These are phyloP conservation scores for Lumnitzera racemosa DNA, from an alignment of 345 rosid genomes.

Conservation along the genomic window DNA sequence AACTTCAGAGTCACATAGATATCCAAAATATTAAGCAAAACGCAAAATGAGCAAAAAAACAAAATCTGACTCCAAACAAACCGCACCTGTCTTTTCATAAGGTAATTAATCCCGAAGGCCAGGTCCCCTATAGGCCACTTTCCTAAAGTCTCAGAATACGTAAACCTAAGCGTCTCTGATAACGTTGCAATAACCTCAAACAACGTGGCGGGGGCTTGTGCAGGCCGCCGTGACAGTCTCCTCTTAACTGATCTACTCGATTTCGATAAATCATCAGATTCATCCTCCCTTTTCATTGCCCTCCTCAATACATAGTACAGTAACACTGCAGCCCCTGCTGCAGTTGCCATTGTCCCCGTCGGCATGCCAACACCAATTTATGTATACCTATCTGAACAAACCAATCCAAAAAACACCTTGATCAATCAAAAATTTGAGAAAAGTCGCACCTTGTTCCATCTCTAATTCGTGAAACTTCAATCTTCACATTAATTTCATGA, in stretches of 20 bases:
- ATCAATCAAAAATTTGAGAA: no score
- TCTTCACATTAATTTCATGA: no score
- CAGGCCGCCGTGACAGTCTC: constrained; percentile 62
- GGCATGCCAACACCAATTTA: constrained; percentile 35
- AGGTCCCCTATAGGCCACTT: constrained; percentile 97
- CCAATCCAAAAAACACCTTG: no score
- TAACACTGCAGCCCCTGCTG: constrained; percentile 77
- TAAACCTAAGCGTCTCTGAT: constrained; percentile 82
- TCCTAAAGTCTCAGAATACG: constrained; percentile 91
- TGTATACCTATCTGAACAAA: no score
- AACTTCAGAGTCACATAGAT: no score
- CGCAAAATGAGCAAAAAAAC: not conserved
- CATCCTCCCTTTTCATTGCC: constrained; percentile 37
- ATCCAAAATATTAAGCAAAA: not conserved
- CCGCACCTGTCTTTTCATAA: constrained; percentile 79
- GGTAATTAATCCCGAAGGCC: constrained; percentile 92
- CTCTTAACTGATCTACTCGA: constrained; percentile 60
- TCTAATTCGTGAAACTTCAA: no score
- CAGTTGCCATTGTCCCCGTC: constrained; percentile 81
- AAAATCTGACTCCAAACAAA: not conserved
- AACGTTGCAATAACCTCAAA: constrained; percentile 77
- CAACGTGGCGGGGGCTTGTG: constrained; percentile 95
- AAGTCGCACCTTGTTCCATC: no score
- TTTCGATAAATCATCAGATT: constrained; percentile 35
- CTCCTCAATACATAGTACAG: constrained; percentile 51